Evolutionary conservation across 371 early-diverging fungal species (phyloP).

Genomic region (Basidiobolus meristosporus): DNA sequence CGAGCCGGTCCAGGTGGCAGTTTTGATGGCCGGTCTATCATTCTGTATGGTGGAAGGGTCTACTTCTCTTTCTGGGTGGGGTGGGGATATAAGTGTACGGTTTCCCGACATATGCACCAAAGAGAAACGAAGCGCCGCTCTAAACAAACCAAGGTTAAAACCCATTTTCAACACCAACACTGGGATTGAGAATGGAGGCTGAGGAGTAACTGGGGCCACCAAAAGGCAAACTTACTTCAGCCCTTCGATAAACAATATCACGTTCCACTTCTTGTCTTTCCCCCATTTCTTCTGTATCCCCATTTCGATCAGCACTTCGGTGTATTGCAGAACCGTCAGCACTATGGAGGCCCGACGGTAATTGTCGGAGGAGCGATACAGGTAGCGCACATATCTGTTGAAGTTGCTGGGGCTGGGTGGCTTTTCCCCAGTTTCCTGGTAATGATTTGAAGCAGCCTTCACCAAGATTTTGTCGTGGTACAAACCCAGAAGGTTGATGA

Average conservation of each 20-base stretch:
- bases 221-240: constrained; percentile 31
- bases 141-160: not conserved
- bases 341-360: constrained; percentile 33
- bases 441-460: constrained; percentile 28
- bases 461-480: constrained; percentile 77
- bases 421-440: constrained; percentile 14
- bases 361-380: constrained; percentile 21
- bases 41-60: constrained; percentile 26
- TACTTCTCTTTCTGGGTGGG: constrained; percentile 50
- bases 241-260: constrained; percentile 43
- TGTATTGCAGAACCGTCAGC: constrained; percentile 51
- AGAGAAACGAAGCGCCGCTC: not conserved
- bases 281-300: constrained; percentile 46
- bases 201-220: too few species aligned
- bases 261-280: constrained; percentile 35
- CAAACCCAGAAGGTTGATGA: constrained; percentile 57
- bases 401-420: constrained; percentile 32
- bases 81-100: constrained; percentile 20
- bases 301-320: constrained; percentile 78
- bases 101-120: constrained; percentile 1
- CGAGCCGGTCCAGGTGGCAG: constrained; percentile 23
- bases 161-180: too few species aligned
- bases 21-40: constrained; percentile 6
- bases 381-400: constrained; percentile 58
- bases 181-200: too few species aligned